These are phyloP conservation scores for Marasmius fiardii DNA, from an alignment of 1,284 basidiomycete genomes.

Conservation along the genomic window DNA sequence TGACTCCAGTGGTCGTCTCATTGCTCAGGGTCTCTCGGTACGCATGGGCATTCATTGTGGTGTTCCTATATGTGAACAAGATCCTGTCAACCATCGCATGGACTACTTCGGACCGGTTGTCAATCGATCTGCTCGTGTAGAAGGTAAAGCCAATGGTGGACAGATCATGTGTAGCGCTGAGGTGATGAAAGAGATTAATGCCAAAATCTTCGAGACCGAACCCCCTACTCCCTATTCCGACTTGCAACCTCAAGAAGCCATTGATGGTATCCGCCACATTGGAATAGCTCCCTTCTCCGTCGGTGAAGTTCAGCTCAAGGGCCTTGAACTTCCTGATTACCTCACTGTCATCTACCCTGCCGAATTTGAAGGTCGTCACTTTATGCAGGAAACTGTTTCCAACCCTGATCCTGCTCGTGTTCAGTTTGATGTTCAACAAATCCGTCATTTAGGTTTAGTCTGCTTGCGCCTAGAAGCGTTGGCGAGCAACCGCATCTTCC, in stretches of 20 bases:
- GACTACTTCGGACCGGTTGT: slow-evolving; percentile 96
- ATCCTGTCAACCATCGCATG: slow-evolving; percentile 95
- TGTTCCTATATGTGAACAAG: slow-evolving; percentile 85
- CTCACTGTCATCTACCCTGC: slow-evolving; percentile 85
- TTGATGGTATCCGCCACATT: slow-evolving; percentile 74
- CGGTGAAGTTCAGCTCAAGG: slow-evolving; percentile 93
- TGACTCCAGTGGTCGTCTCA: slow-evolving; percentile 67
- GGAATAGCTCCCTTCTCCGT: slow-evolving; percentile 75
- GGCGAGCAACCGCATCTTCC: slow-evolving; percentile 63
- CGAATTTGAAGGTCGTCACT: slow-evolving; percentile 71
- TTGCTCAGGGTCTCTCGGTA: slow-evolving; percentile 90
- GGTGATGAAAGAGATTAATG: slow-evolving; percentile 82
- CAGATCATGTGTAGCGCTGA: slow-evolving; percentile 95
- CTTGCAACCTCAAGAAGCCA: slow-evolving; percentile 50
- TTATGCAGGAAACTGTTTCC: slow-evolving; percentile 50
- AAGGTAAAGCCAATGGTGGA: slow-evolving; percentile 84
- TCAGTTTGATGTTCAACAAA: slow-evolving; percentile 74
- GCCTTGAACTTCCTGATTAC: slow-evolving; percentile 86
- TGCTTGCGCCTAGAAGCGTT: slow-evolving; percentile 85
- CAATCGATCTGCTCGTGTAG: slow-evolving; percentile 88
- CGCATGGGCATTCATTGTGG: slow-evolving; percentile 99
- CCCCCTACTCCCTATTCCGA: slow-evolving; percentile 56
- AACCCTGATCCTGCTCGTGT: slow-evolving; percentile 50
- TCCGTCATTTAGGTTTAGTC: slow-evolving; percentile 73
- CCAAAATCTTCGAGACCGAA: slow-evolving; percentile 53